Conservation (phyloP, 179 eudicot genomes). For the Silene noctiflora region DNA sequence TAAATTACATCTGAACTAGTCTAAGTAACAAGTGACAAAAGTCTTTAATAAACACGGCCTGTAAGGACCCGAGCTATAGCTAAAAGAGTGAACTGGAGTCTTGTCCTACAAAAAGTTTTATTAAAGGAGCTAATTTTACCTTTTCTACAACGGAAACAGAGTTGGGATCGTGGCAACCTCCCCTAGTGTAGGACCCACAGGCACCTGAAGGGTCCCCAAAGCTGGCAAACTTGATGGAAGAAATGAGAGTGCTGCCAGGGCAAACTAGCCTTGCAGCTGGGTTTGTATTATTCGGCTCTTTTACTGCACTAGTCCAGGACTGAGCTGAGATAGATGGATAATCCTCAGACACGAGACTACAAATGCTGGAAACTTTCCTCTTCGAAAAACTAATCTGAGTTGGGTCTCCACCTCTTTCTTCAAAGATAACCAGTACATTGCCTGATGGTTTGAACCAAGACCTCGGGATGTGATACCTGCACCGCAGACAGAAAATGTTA, state of each 20-base stretch:
- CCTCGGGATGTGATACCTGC: slow-evolving; percentile 93
- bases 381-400: slow-evolving; percentile 67
- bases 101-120: neutral
- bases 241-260: slow-evolving; percentile 45
- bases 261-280: slow-evolving; percentile 49
- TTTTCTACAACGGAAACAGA: slow-evolving; percentile 51
- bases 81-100: too few relatives aligned
- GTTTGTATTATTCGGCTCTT: slow-evolving; percentile 24
- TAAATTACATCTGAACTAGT: too few relatives aligned
- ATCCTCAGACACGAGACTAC: slow-evolving; percentile 57
- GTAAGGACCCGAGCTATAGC: too few relatives aligned
- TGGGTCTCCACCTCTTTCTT: slow-evolving; percentile 95
- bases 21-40: too few relatives aligned
- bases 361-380: slow-evolving; percentile 50
- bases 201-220: slow-evolving; percentile 69
- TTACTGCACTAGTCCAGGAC: slow-evolving; percentile 24
- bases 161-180: slow-evolving; percentile 64
- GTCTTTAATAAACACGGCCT: too few relatives aligned
- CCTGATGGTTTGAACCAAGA: slow-evolving; percentile 96
- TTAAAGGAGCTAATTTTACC: slow-evolving; percentile 28
- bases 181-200: slow-evolving; percentile 56
- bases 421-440: slow-evolving; percentile 73
- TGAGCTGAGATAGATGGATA: slow-evolving; percentile 46
- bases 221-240: slow-evolving; percentile 69
- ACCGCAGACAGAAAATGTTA: slow-evolving; percentile 4